phyloP scores from a whole-genome alignment of 2,329 filamentous ascomycete species.

The Botryotinia narcissicola region DNA sequence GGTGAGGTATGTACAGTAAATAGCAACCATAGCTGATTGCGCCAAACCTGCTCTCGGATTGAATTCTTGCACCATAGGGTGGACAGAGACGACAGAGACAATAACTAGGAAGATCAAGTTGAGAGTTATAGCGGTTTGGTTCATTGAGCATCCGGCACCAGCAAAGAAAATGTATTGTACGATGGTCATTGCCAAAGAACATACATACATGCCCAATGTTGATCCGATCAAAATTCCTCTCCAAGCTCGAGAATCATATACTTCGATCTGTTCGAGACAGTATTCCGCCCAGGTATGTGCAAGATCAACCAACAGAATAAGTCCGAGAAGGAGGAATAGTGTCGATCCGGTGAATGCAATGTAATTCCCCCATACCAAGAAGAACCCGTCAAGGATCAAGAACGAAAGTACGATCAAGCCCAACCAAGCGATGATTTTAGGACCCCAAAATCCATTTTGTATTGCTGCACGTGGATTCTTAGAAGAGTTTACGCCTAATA shows the following conservation, averaged over 20 bases:
- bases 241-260: slow-evolving; percentile 82
- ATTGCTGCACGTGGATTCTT: slow-evolving; percentile 83
- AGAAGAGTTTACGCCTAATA: slow-evolving; percentile 83
- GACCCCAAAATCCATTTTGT: slow-evolving; percentile 99
- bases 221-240: slow-evolving; percentile 84
- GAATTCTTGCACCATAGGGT: slow-evolving; percentile 83
- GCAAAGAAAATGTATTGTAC: slow-evolving; percentile 98
- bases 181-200: slow-evolving; percentile 88
- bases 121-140: slow-evolving; percentile 92
- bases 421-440: slow-evolving; percentile 89
- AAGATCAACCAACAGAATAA: slow-evolving; percentile 90
- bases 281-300: slow-evolving; percentile 97
- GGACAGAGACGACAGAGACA: slow-evolving; percentile 81
- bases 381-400: slow-evolving; percentile 92
- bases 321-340: slow-evolving; percentile 86
- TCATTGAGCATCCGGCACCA: slow-evolving; percentile 79
- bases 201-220: slow-evolving; percentile 89
- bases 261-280: slow-evolving; percentile 89
- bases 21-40: slow-evolving; percentile 95
- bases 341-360: slow-evolving; percentile 84
- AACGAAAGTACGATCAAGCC: slow-evolving; percentile 86
- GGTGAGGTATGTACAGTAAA: slow-evolving; percentile 98
- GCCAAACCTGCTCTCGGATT: slow-evolving; percentile 93
- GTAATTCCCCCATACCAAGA: slow-evolving; percentile 94
- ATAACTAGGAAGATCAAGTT: slow-evolving; percentile 82